Base-by-base conservation (phyloP, 441 rosid genomes). In the Jatropha podagrica region DNA sequence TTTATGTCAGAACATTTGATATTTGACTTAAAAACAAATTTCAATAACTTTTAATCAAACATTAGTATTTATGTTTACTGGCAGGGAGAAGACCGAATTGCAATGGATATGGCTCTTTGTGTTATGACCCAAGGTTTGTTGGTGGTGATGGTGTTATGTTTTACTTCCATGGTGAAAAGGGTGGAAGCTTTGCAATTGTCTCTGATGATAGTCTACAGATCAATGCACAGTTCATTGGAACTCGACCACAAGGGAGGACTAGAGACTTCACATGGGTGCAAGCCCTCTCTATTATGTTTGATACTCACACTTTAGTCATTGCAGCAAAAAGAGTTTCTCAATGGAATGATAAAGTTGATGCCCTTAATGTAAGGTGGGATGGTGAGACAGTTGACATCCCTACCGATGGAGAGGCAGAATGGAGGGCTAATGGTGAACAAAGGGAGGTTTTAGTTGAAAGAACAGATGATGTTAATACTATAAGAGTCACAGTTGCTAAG, bases 201-300 rank as follows among this genome's bases (percentile, higher is more conserved):
- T 94, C 98, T 0, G 97, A 92, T 12, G 86, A 88, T 2, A 86
- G 81, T 75, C 87, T 92, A 74, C 98, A 94, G 58, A 92, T 92
- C 79, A 94, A 94, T 65, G 97, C 97, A 49, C 97, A 91, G 74
- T 86, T 94, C 80, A 91, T 93, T 1, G 97, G 97, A 58, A 90
- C 91, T 20, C 73, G 96, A 38, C 97, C 98, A 0, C 66, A 79
- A 58, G 91, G 92, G 59, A 78, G 96, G 81, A 85, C 88, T 12
- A 88, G 97, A 3, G 96, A 93, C 86, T 93, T 74, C 82, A 93
- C 96, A 38, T 93, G 96, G 97, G 94, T 94, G 70, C 94, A 94
- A 76, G 94, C 96, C 64, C 81, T 94, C 55, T 82, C 92, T 0
- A 73, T 91, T 73, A 88, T 92, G 89, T 92, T 94, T 44, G 91